Percentiles rank a stretch among this genome's conserved stretches.
Evolutionary conservation across 192 early-diverging fungal species (phyloP).

Genomic region (Backusella australiensis): DNA sequence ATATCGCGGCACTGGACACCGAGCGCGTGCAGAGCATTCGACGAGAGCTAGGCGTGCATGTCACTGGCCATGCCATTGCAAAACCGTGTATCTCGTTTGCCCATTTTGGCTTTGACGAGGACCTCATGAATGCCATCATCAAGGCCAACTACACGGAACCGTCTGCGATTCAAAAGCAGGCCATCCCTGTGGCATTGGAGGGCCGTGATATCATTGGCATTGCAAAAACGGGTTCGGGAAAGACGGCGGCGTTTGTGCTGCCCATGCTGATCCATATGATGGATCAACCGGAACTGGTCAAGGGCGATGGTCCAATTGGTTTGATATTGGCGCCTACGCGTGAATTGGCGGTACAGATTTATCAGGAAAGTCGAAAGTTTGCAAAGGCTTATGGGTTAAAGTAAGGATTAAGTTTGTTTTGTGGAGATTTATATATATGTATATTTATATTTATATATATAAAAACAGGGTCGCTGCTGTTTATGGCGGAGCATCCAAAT

Average conservation of each 20-base stretch:
- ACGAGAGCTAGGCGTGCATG: conserved; percentile 58
- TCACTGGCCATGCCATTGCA: conserved; percentile 59
- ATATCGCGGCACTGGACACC: conserved; percentile 61
- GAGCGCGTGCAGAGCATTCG: conserved; percentile 57
- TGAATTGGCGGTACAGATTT: conserved; percentile 79
- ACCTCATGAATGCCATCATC: conserved; percentile 57
- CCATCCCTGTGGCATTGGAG: conserved; percentile 70
- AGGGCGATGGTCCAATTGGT: conserved; percentile 81
- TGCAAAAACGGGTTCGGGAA: conserved; percentile 84
- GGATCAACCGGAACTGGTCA: conserved; percentile 73
- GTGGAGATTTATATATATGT: not conserved
- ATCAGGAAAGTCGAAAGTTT: conserved; percentile 76
- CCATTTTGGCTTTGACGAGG: conserved; percentile 80
- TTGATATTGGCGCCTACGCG: conserved; percentile 76
- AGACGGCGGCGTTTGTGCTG: conserved; percentile 81
- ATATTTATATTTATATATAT: not conserved
- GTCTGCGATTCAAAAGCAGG: conserved; percentile 77
- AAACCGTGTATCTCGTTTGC: conserved; percentile 83
- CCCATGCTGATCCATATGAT: conserved; percentile 87
- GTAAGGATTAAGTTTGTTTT: conserved; percentile 17
- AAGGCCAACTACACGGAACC: conserved; percentile 69
- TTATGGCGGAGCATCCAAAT: conserved; percentile 81
- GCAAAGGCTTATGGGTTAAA: conserved; percentile 71
- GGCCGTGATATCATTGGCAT: conserved; percentile 86
- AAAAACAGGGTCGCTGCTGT: conserved; percentile 55